phyloP scores from a whole-genome alignment of 306 rosid genomes.

The Myrica gale region DNA sequence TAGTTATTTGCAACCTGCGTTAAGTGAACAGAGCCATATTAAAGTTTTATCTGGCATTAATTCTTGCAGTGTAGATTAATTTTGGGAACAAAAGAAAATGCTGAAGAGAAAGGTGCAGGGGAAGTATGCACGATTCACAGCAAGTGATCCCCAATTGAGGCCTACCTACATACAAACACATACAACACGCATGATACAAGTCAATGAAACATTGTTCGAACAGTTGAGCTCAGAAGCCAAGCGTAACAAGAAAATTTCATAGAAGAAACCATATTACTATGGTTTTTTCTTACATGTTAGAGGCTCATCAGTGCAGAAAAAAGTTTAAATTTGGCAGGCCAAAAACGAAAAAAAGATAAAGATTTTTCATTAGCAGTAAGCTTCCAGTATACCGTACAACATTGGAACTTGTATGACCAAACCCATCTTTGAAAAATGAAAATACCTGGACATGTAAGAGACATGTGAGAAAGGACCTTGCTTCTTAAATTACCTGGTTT shows the following conservation, averaged over 20 bases:
- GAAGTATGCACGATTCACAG: not conserved
- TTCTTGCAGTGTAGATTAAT: not conserved
- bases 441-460: not conserved
- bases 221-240: slow-evolving; percentile 59
- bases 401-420: not conserved
- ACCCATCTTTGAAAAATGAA: not conserved
- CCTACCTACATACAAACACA: not conserved
- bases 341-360: not conserved
- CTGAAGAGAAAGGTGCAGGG: not conserved
- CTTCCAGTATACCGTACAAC: not conserved
- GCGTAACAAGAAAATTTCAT: slow-evolving; percentile 53
- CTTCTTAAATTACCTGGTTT: slow-evolving; percentile 59
- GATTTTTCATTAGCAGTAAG: not conserved
- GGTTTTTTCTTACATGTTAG: slow-evolving; percentile 46
- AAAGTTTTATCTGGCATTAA: not conserved
- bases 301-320: slow-evolving; percentile 46
- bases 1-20: slow-evolving; percentile 59
- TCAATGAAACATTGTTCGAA: not conserved
- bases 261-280: slow-evolving; percentile 30
- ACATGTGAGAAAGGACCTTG: not conserved
- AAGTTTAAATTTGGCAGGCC: not conserved
- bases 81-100: not conserved
- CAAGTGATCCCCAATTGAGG: not conserved
- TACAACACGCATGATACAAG: not conserved
- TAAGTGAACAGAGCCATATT: not conserved